Evolutionary conservation across 805 yeast species (phyloP).

Genomic region (Pichia cabralensis): DNA sequence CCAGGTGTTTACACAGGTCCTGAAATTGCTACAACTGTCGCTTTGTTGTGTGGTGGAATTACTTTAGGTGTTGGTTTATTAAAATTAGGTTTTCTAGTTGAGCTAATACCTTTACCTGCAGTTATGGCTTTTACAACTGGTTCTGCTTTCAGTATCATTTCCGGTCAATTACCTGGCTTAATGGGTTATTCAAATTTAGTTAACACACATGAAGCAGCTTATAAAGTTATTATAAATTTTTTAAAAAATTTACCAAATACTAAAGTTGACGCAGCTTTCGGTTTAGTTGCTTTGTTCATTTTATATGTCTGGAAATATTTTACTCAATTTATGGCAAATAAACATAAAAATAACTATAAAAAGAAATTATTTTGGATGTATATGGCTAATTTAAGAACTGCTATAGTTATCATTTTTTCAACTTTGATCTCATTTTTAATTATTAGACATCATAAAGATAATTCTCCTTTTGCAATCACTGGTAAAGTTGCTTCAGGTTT

Average conservation of each 20-base stretch:
- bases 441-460: constrained; percentile 35
- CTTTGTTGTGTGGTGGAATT: constrained; percentile 77
- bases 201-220: constrained; percentile 65
- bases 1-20: constrained; percentile 42
- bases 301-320: constrained; percentile 61
- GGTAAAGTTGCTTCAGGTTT: constrained; percentile 80
- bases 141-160: constrained; percentile 72
- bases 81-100: constrained; percentile 79
- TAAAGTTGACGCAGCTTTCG: constrained; percentile 79
- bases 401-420: constrained; percentile 68
- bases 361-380: constrained; percentile 51
- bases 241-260: constrained; percentile 61
- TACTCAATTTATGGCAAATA: constrained; percentile 49
- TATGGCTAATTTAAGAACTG: constrained; percentile 65
- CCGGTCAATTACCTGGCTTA: constrained; percentile 78
- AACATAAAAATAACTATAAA: constrained; percentile 56
- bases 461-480: constrained; percentile 44
- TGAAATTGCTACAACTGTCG: constrained; percentile 68
- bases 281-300: constrained; percentile 62
- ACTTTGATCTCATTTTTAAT: constrained; percentile 76
- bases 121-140: constrained; percentile 94
- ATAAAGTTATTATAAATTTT: constrained; percentile 57
- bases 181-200: constrained; percentile 64
- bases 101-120: constrained; percentile 81
- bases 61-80: constrained; percentile 74